phyloP scores from a whole-genome alignment of 176 grass and related monocot genomes.

The Urochloa ruziziensis region DNA sequence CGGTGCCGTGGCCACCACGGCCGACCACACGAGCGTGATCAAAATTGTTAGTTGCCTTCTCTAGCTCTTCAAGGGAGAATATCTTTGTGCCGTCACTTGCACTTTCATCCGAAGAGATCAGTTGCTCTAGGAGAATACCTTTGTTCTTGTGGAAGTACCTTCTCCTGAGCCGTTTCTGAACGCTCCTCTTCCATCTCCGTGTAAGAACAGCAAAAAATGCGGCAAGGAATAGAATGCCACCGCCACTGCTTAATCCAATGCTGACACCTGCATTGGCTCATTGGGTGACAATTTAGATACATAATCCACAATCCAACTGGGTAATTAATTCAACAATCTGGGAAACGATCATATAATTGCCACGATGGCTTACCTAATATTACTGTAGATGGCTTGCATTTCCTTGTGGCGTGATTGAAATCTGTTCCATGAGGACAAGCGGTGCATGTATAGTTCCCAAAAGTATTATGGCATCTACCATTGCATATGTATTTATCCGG shows the following conservation, averaged over 20 bases:
- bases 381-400: too few relatives aligned
- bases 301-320: too few relatives aligned
- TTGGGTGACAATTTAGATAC: too few relatives aligned
- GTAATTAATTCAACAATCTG: too few relatives aligned
- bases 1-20: slow-evolving; percentile 7
- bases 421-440: too few relatives aligned
- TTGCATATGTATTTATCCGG: not conserved
- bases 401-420: too few relatives aligned
- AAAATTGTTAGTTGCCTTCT: slow-evolving; percentile 34
- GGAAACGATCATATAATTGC: too few relatives aligned
- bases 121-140: slow-evolving; percentile 31
- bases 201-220: not conserved
- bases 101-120: not conserved
- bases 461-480: not conserved
- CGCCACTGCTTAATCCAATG: slow-evolving; percentile 15
- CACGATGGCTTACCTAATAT: too few relatives aligned
- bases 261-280: slow-evolving; percentile 5
- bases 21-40: slow-evolving; percentile 13
- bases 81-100: slow-evolving; percentile 22
- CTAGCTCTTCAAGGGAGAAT: slow-evolving; percentile 27
- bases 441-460: too few relatives aligned
- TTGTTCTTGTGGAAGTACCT: slow-evolving; percentile 24
- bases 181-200: slow-evolving; percentile 10
- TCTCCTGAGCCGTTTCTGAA: not conserved
- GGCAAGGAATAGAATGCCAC: not conserved